phyloP scores from a whole-genome alignment of 148 eudicot species.

The Fagopyrum homotropicum region DNA sequence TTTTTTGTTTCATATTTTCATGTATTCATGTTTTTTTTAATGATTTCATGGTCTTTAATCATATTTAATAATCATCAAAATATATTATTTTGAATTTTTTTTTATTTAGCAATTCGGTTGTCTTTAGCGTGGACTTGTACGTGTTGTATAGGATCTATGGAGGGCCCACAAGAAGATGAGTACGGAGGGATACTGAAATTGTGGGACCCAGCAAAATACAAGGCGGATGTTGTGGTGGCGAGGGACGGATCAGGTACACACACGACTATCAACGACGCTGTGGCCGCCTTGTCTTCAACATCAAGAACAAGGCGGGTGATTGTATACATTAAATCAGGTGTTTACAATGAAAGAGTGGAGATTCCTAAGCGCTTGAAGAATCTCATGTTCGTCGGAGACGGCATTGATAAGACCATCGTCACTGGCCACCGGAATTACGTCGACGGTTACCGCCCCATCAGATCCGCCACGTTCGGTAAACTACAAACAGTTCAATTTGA shows the following conservation, averaged over 20 bases:
- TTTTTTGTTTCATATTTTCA: no score
- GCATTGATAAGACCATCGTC: constrained; percentile 56
- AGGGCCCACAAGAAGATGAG: background rate
- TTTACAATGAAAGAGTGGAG: constrained; percentile 52
- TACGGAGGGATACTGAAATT: constrained; percentile 22
- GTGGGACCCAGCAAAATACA: constrained; percentile 43
- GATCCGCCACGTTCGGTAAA: constrained; percentile 59
- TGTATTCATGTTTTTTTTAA: no score
- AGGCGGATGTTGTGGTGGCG: constrained; percentile 60
- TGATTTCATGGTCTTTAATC: no score
- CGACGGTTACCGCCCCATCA: constrained; percentile 50
- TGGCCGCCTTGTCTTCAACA: constrained; percentile 24
- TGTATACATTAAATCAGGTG: constrained; percentile 58
- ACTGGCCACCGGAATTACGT: constrained; percentile 43
- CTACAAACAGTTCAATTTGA: background rate
- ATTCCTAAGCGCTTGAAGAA: constrained; percentile 37
- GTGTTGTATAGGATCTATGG: background rate
- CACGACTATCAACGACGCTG: constrained; percentile 50
- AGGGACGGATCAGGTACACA: constrained; percentile 63
- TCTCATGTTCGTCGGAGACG: constrained; percentile 74
- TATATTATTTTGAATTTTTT: no score
- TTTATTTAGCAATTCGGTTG: no score
- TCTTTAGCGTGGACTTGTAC: background rate
- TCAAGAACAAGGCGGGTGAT: constrained; percentile 31
- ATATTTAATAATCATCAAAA: no score